Evolutionary conservation across 257 asterid species (phyloP).

Genomic region (Penstemon eatonii): DNA sequence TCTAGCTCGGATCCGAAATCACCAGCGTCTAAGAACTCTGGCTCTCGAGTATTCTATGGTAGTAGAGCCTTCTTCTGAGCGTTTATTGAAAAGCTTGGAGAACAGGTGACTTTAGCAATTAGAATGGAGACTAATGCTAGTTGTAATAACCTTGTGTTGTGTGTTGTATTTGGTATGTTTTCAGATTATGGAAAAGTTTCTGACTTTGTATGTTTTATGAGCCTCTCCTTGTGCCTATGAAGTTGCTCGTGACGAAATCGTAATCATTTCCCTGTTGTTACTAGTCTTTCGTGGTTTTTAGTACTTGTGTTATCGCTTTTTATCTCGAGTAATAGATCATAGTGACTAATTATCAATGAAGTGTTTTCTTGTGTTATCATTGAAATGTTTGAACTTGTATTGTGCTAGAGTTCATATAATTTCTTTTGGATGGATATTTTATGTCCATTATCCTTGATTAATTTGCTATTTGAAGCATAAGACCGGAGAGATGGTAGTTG

Average conservation of each 20-base stretch:
- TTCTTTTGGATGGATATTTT: conserved; percentile 1
- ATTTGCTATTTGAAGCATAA: not conserved
- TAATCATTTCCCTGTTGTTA: conserved; percentile 22
- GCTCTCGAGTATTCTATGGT: conserved; percentile 90
- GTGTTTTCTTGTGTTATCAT: not conserved
- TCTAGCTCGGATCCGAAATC: conserved; percentile 75
- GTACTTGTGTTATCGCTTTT: conserved; percentile 18
- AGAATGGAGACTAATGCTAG: conserved; percentile 50
- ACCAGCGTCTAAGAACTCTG: conserved; percentile 66
- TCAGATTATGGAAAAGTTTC: conserved; percentile 24
- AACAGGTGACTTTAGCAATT: conserved; percentile 52
- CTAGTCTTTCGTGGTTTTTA: conserved; percentile 26
- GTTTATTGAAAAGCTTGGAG: conserved; percentile 25
- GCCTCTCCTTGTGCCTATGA: conserved; percentile 28
- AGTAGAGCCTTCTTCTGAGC: conserved; percentile 96
- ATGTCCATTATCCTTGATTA: conserved; percentile 3
- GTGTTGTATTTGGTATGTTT: conserved; percentile 26
- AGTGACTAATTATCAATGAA: not conserved
- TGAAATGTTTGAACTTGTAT: not conserved
- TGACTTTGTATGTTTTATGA: conserved; percentile 35
- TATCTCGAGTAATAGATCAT: conserved; percentile 6
- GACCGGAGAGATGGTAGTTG: no score
- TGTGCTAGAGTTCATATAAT: not conserved
- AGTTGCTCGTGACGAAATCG: conserved; percentile 32
- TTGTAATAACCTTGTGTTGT: conserved; percentile 36